phyloP scores from a whole-genome alignment of 495 filamentous ascomycete genomes.

The Thozetella sp. region DNA sequence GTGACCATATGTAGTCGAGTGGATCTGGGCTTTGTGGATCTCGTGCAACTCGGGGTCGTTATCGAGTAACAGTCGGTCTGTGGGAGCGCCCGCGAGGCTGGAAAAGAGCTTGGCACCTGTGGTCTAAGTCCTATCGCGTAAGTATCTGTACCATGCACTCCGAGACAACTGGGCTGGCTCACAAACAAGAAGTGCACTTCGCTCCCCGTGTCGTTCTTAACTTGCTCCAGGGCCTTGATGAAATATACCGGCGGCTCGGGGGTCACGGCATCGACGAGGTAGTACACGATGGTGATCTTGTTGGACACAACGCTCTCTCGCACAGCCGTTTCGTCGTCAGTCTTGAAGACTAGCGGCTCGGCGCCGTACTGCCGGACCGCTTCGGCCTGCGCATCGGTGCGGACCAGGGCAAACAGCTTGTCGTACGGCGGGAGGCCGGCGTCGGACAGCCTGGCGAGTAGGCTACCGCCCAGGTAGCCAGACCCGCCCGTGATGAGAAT shows the following conservation, averaged over 20 bases:
- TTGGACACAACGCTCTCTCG: slow-evolving; percentile 33
- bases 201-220: slow-evolving; percentile 34
- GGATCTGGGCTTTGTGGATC: slow-evolving; percentile 29
- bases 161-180: background rate
- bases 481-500: slow-evolving; percentile 53
- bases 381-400: slow-evolving; percentile 39
- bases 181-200: slow-evolving; percentile 48
- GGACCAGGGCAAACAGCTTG: slow-evolving; percentile 44
- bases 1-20: slow-evolving; percentile 7
- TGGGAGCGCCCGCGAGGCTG: slow-evolving; percentile 23
- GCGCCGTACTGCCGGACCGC: slow-evolving; percentile 44
- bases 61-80: slow-evolving; percentile 38
- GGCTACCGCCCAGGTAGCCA: slow-evolving; percentile 50
- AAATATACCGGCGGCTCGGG: slow-evolving; percentile 23
- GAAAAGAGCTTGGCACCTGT: slow-evolving; percentile 30
- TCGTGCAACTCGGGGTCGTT: slow-evolving; percentile 41
- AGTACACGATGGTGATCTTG: slow-evolving; percentile 45
- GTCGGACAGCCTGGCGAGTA: slow-evolving; percentile 37
- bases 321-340: slow-evolving; percentile 26
- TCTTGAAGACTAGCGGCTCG: slow-evolving; percentile 33
- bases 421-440: slow-evolving; percentile 38
- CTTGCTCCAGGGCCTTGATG: slow-evolving; percentile 41
- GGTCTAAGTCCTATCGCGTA: slow-evolving; percentile 16
- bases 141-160: no score
- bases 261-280: slow-evolving; percentile 32